Conservation (phyloP, 768 basidiomycete species). For the Leucocoprinus sp. region DNA sequence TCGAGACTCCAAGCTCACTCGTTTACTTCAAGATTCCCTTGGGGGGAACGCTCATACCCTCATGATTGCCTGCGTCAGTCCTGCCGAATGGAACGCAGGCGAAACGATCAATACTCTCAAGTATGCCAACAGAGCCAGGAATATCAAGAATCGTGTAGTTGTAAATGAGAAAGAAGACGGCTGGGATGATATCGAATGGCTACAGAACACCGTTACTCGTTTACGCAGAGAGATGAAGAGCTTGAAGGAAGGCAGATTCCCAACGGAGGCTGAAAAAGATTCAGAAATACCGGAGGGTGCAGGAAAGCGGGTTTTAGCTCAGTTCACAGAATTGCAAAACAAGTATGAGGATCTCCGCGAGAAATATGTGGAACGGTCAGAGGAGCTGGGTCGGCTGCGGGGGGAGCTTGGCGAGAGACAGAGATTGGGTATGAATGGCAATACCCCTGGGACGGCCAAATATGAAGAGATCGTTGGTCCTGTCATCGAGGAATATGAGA, state of each 20-base stretch:
- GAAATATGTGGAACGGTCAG: constrained; percentile 82
- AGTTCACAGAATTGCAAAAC: constrained; percentile 77
- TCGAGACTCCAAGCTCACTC: constrained; percentile 96
- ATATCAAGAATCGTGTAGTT: constrained; percentile 92
- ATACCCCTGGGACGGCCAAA: constrained; percentile 59
- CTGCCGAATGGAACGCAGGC: constrained; percentile 88
- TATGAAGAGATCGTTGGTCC: constrained; percentile 95
- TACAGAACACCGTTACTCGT: constrained; percentile 80
- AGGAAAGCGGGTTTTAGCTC: constrained; percentile 68
- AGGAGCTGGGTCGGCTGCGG: constrained; percentile 75
- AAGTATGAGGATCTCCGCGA: constrained; percentile 79
- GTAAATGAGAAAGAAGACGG: constrained; percentile 94
- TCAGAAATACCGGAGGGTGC: constrained; percentile 46
- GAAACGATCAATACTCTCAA: constrained; percentile 95
- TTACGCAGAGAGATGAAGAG: constrained; percentile 81
- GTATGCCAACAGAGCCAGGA: constrained; percentile 94
- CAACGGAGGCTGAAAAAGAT: constrained; percentile 22
- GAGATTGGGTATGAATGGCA: constrained; percentile 49
- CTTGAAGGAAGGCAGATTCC: constrained; percentile 59
- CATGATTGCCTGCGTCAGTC: constrained; percentile 98
- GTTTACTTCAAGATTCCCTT: constrained; percentile 90
- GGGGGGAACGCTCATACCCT: constrained; percentile 97
- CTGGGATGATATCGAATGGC: constrained; percentile 97
- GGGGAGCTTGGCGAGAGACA: constrained; percentile 74
- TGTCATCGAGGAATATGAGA: constrained; percentile 98